Evolutionary conservation across 78 protist species (phyloP).

Genomic region (Dictyostelium purpureum): DNA sequence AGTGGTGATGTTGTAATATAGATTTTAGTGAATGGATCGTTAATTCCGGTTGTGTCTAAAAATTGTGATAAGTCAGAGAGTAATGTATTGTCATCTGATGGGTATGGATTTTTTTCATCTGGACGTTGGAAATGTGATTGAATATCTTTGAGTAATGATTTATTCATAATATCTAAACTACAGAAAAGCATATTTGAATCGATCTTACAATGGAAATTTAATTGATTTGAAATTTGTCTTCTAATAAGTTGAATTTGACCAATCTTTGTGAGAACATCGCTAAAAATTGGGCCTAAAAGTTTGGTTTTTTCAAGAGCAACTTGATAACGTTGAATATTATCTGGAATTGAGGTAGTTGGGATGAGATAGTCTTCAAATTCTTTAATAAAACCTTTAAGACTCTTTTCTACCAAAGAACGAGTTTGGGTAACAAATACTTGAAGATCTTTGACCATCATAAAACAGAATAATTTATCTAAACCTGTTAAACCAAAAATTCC

Average conservation of each 20-base stretch:
- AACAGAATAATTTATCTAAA: slow-evolving; percentile 85
- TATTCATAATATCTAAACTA: slow-evolving; percentile 84
- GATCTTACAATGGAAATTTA: slow-evolving; percentile 82
- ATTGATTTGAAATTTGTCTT: slow-evolving; percentile 83
- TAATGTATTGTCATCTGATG: slow-evolving; percentile 85
- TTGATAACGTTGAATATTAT: slow-evolving; percentile 39
- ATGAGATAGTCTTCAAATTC: slow-evolving; percentile 69
- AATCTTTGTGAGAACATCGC: slow-evolving; percentile 53
- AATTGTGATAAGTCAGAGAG: slow-evolving; percentile 84
- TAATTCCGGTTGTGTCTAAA: slow-evolving; percentile 87
- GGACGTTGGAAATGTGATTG: slow-evolving; percentile 89
- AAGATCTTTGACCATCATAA: slow-evolving; percentile 90
- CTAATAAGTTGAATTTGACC: slow-evolving; percentile 94
- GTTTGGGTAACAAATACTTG: slow-evolving; percentile 73
- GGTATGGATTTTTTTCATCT: slow-evolving; percentile 87
- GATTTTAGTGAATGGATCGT: slow-evolving; percentile 88
- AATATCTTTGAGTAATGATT: slow-evolving; percentile 82
- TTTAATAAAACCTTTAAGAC: slow-evolving; percentile 38
- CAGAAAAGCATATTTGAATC: slow-evolving; percentile 81
- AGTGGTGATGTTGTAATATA: slow-evolving; percentile 86
- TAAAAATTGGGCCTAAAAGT: slow-evolving; percentile 60
- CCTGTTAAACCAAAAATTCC: slow-evolving; percentile 90
- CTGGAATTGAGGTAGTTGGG: slow-evolving; percentile 54
- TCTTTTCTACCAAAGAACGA: slow-evolving; percentile 59
- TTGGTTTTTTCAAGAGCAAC: slow-evolving; percentile 48